Conservation (phyloP, 2,329 filamentous ascomycete genomes). For the Leptosphaerulina australis region DNA sequence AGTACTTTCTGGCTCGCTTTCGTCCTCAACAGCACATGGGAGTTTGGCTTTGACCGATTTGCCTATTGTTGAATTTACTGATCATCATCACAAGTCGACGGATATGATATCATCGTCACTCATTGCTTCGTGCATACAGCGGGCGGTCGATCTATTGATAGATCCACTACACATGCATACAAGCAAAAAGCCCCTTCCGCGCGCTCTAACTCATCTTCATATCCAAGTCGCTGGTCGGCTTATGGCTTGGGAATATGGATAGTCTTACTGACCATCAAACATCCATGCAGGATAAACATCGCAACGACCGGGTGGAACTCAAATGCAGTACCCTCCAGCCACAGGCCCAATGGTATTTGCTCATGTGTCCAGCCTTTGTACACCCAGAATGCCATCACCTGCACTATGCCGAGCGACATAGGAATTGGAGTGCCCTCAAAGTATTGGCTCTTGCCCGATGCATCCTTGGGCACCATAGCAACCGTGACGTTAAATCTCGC, state of each 20-base stretch:
- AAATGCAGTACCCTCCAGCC: constrained; percentile 68
- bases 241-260: constrained; percentile 90
- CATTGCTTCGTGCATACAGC: not conserved
- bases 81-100: constrained; percentile 4
- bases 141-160: not conserved
- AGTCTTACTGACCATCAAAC: constrained; percentile 92
- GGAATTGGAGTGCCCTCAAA: constrained; percentile 98
- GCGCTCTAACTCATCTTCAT: not conserved
- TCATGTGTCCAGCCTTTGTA: constrained; percentile 79
- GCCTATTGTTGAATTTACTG: constrained; percentile 4
- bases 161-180: not conserved
- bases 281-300: constrained; percentile 87
- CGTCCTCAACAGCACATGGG: no score
- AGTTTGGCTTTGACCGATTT: no score
- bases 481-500: constrained; percentile 98
- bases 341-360: constrained; percentile 75
- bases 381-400: constrained; percentile 88
- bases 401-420: constrained; percentile 80
- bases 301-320: constrained; percentile 85
- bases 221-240: not conserved
- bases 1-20: no score
- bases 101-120: constrained; percentile 10
- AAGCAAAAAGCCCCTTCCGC: not conserved
- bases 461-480: constrained; percentile 86
- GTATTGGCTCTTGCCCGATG: constrained; percentile 86